These are phyloP conservation scores for Colletotrichum aenigma DNA, from an alignment of 2,329 filamentous ascomycete genomes.

Conservation along the genomic window DNA sequence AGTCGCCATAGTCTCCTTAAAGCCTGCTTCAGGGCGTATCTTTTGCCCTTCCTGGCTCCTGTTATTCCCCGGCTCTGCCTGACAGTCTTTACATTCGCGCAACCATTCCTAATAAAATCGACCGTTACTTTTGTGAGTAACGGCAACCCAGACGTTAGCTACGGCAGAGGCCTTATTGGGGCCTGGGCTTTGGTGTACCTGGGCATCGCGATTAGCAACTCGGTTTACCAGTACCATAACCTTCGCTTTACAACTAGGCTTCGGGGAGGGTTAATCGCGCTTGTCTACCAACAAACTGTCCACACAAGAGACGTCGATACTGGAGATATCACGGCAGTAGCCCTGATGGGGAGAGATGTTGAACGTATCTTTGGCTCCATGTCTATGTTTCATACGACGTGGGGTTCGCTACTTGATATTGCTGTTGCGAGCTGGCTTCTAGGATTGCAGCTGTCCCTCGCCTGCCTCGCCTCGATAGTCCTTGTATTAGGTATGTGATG, in stretches of 20 bases:
- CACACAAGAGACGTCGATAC: conserved; percentile 24
- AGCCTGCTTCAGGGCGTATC: conserved; percentile 20
- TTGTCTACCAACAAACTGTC: conserved; percentile 27
- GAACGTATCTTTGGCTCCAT: conserved; percentile 30
- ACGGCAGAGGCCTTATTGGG: conserved; percentile 31
- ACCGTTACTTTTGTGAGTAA: conserved; percentile 24
- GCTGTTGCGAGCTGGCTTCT: conserved; percentile 33
- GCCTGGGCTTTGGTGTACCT: conserved; percentile 34
- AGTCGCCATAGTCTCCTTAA: conserved; percentile 16
- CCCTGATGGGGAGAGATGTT: conserved; percentile 37
- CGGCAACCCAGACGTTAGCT: conserved; percentile 4
- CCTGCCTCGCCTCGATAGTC: conserved; percentile 27
- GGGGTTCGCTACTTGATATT: conserved; percentile 31
- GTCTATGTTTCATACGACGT: conserved; percentile 28
- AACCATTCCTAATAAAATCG: conserved; percentile 32
- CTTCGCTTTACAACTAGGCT: conserved; percentile 26
- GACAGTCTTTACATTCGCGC: conserved; percentile 31
- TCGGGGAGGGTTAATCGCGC: conserved; percentile 25
- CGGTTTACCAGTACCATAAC: conserved; percentile 27
- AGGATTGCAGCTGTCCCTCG: conserved; percentile 28
- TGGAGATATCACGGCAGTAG: conserved; percentile 29
- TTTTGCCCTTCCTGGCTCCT: conserved; percentile 19
- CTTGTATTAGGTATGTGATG: conserved; percentile 22
- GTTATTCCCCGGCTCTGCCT: conserved; percentile 29
- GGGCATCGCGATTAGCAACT: conserved; percentile 30